phyloP scores from a whole-genome alignment of 768 basidiomycete genomes.

The Leccinum incarnatum region DNA sequence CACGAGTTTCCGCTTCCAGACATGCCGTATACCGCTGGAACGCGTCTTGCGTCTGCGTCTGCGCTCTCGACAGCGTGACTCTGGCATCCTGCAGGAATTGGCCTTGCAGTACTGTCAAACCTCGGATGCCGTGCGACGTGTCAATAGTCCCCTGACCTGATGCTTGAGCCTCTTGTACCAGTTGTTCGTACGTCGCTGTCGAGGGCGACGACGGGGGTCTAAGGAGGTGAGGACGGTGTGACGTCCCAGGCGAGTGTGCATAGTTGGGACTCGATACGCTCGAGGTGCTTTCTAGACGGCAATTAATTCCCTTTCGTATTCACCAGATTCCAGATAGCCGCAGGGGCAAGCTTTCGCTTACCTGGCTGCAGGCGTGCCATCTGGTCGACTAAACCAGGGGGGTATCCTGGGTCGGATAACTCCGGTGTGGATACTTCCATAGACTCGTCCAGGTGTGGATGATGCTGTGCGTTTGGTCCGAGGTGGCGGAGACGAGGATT shows the following conservation, averaged over 20 bases:
- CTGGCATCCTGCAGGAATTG: slow-evolving; percentile 64
- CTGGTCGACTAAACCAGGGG: slow-evolving; percentile 31
- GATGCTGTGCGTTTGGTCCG: slow-evolving; percentile 29
- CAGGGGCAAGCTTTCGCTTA: slow-evolving; percentile 10
- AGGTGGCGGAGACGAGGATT: slow-evolving; percentile 74
- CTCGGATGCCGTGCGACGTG: slow-evolving; percentile 5
- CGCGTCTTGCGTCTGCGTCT: slow-evolving; percentile 70
- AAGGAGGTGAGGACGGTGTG: slow-evolving; percentile 34
- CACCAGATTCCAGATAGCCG: background rate
- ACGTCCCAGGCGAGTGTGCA: slow-evolving; percentile 30
- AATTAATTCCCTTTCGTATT: slow-evolving; percentile 1
- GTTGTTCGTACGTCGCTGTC: slow-evolving; percentile 48
- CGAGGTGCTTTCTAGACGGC: slow-evolving; percentile 25
- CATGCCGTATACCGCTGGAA: slow-evolving; percentile 68
- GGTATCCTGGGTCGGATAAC: slow-evolving; percentile 33
- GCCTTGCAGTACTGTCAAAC: slow-evolving; percentile 36
- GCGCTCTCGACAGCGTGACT: slow-evolving; percentile 56
- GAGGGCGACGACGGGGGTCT: slow-evolving; percentile 53
- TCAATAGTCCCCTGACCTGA: slow-evolving; percentile 46
- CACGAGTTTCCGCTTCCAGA: slow-evolving; percentile 65
- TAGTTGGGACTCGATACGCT: slow-evolving; percentile 33
- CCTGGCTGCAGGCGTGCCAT: slow-evolving; percentile 36
- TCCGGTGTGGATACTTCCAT: slow-evolving; percentile 36
- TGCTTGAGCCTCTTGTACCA: slow-evolving; percentile 55
- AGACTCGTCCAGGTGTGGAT: slow-evolving; percentile 32